Base-by-base conservation (phyloP, 1,284 basidiomycete genomes). In the Quambalaria eucalypti region DNA sequence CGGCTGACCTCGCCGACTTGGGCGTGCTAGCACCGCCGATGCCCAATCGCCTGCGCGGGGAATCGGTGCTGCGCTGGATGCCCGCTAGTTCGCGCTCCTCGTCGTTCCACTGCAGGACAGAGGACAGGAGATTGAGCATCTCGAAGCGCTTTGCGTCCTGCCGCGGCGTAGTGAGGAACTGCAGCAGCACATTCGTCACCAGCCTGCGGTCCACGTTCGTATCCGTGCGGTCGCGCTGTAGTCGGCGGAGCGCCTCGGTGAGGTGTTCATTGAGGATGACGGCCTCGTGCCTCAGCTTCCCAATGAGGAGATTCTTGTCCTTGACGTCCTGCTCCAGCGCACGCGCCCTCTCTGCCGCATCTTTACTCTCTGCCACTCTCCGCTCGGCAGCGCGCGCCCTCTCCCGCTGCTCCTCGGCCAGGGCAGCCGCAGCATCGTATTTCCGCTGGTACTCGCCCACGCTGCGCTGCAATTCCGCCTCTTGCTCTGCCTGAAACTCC, bases 71-170 rank as follows among this genome's bases (percentile, higher is more conserved):
- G 5, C 48, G 7, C 76, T 88, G 88, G 48, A 96, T 77, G 0
- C 93, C 93, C 0, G 92, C 93, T 60, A 84, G 87, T 75, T 91
- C 90, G 30, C 89, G 83, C 77, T 98, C 91, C 38, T 81, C 79
- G 59, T 97, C 92, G 47, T 82, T 81, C 93, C 95, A 99, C 3
- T 83, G 84, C 12, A 99, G 81, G 49, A 99, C 86, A 4, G 88
- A 88, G 1, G 88, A 82, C 4, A 99, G 82, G 0, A 99, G 80
- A 1, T 83, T 81, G 10, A 99, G 82, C 86, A 98, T 97, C 78
- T 99, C 95, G 76, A 93, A 99, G 5, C 93, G 84, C 76, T 98
- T 98, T 23, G 85, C 80, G 76, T 99, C 93, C 23, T 85, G 87
- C 8, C 95, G 84, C 8, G 91, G 88, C 0, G 90, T 92, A 7